Evolutionary conservation across 257 asterid species (phyloP).

Genomic region (Jacaranda copaia): DNA sequence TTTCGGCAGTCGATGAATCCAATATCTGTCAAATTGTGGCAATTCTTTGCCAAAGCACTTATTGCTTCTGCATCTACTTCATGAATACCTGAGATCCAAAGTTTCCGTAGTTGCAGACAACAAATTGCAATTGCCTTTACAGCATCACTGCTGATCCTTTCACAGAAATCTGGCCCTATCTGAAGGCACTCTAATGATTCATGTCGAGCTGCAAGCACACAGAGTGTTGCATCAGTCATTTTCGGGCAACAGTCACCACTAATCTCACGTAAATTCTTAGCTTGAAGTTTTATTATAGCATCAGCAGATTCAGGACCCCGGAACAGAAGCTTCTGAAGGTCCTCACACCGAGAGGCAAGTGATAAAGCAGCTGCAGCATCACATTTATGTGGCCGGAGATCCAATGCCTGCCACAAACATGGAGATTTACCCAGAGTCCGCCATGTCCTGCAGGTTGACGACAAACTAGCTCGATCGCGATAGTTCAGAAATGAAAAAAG

Average conservation of each 20-base stretch:
- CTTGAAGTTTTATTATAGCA: slow-evolving; percentile 68
- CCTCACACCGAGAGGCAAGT: slow-evolving; percentile 67
- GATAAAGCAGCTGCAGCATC: slow-evolving; percentile 60
- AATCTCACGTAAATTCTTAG: slow-evolving; percentile 65
- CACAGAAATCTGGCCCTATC: slow-evolving; percentile 86
- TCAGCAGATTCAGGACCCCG: slow-evolving; percentile 84
- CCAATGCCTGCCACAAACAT: slow-evolving; percentile 73
- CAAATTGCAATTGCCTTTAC: slow-evolving; percentile 73
- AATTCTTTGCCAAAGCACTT: slow-evolving; percentile 71
- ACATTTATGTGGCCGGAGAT: slow-evolving; percentile 73
- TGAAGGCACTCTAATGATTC: slow-evolving; percentile 79
- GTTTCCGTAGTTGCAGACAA: slow-evolving; percentile 64
- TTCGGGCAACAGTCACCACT: slow-evolving; percentile 74
- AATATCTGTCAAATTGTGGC: slow-evolving; percentile 61
- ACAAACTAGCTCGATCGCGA: slow-evolving; percentile 85
- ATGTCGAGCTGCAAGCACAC: slow-evolving; percentile 77
- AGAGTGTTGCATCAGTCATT: slow-evolving; percentile 75
- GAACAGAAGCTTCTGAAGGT: slow-evolving; percentile 72
- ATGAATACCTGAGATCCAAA: slow-evolving; percentile 72
- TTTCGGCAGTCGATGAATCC: slow-evolving; percentile 77
- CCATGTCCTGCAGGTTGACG: slow-evolving; percentile 84
- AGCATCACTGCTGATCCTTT: slow-evolving; percentile 78
- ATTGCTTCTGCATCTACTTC: slow-evolving; percentile 77
- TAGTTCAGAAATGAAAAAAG: slow-evolving; percentile 70
- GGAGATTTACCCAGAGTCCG: slow-evolving; percentile 63